phyloP scores from a whole-genome alignment of 805 yeast genomes.

The Saccharomycopsis capsularis region DNA sequence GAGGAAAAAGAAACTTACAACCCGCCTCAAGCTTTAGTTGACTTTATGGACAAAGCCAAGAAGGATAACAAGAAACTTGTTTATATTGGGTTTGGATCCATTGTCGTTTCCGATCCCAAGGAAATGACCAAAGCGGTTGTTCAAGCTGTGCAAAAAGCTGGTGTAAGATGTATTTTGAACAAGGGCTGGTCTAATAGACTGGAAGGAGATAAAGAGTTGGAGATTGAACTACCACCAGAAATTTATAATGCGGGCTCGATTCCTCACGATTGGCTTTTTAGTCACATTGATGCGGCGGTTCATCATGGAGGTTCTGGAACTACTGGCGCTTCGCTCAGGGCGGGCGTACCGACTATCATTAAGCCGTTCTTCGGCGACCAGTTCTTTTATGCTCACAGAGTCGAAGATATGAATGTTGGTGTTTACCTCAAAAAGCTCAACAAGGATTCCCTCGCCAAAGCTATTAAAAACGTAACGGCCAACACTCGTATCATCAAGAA shows the following conservation, averaged over 20 bases:
- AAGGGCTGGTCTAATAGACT: slow-evolving; percentile 92
- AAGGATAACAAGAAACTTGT: slow-evolving; percentile 61
- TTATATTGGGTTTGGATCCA: slow-evolving; percentile 93
- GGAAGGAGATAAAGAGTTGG: slow-evolving; percentile 32
- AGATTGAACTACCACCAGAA: slow-evolving; percentile 51
- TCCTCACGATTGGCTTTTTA: slow-evolving; percentile 94
- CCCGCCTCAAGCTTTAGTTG: slow-evolving; percentile 52
- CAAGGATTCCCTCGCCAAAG: slow-evolving; percentile 53
- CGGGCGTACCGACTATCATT: slow-evolving; percentile 83
- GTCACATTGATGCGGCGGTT: slow-evolving; percentile 85
- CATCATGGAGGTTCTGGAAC: slow-evolving; percentile 98
- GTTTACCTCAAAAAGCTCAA: slow-evolving; percentile 62
- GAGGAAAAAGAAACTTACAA: slow-evolving; percentile 52
- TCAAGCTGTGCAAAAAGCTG: slow-evolving; percentile 73
- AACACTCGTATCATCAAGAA: slow-evolving; percentile 60
- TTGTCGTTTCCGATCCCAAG: slow-evolving; percentile 78
- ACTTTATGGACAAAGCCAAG: slow-evolving; percentile 59
- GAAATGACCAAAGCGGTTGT: slow-evolving; percentile 71
- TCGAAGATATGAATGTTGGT: slow-evolving; percentile 88
- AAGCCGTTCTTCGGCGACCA: slow-evolving; percentile 97
- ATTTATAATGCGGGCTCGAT: slow-evolving; percentile 64
- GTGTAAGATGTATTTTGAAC: slow-evolving; percentile 77
- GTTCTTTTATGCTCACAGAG: slow-evolving; percentile 80
- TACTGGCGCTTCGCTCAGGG: slow-evolving; percentile 82
- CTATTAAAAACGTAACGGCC: slow-evolving; percentile 60